Percentiles rank a stretch among this genome's conserved stretches.
Conservation (phyloP, 2,329 filamentous ascomycete genomes). For the Penicillium sp. region DNA sequence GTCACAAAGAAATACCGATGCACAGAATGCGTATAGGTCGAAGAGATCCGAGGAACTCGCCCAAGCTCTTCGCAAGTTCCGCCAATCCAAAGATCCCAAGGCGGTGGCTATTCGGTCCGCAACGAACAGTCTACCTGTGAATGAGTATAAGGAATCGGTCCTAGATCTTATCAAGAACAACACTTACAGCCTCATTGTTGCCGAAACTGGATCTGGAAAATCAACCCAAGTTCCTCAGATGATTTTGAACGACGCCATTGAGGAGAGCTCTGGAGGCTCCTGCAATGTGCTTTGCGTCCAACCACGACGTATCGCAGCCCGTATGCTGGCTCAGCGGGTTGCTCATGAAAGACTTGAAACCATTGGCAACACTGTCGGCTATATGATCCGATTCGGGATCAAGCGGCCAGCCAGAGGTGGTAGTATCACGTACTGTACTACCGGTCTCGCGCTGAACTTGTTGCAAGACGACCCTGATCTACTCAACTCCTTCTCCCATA, state of each 20-base stretch:
- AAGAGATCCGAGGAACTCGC: conserved; percentile 2
- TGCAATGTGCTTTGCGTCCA: conserved; percentile 57
- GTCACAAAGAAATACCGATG: neutral
- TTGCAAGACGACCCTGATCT: conserved; percentile 43
- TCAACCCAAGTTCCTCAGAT: conserved; percentile 57
- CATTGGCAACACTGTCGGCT: conserved; percentile 48
- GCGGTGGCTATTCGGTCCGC: conserved; percentile 3
- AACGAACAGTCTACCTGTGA: conserved; percentile 42
- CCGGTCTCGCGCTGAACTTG: conserved; percentile 51
- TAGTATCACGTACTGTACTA: conserved; percentile 54
- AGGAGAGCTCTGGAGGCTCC: conserved; percentile 38
- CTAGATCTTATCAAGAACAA: conserved; percentile 44
- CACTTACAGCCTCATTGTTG: conserved; percentile 50
- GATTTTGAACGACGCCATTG: conserved; percentile 52
- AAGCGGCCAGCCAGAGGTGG: conserved; percentile 36
- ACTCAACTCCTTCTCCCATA: conserved; percentile 48
- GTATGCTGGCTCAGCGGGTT: conserved; percentile 50
- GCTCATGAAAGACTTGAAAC: conserved; percentile 49
- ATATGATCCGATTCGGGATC: conserved; percentile 49
- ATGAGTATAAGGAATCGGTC: conserved; percentile 38
- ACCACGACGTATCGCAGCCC: conserved; percentile 52
- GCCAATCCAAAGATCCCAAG: neutral
- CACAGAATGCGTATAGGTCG: neutral
- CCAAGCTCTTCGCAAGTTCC: neutral
- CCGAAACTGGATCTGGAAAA: conserved; percentile 52